Percentiles rank a stretch among this genome's conserved stretches.
Evolutionary conservation across 768 basidiomycete genomes (phyloP).

Genomic region (Amanita fuliginea): DNA sequence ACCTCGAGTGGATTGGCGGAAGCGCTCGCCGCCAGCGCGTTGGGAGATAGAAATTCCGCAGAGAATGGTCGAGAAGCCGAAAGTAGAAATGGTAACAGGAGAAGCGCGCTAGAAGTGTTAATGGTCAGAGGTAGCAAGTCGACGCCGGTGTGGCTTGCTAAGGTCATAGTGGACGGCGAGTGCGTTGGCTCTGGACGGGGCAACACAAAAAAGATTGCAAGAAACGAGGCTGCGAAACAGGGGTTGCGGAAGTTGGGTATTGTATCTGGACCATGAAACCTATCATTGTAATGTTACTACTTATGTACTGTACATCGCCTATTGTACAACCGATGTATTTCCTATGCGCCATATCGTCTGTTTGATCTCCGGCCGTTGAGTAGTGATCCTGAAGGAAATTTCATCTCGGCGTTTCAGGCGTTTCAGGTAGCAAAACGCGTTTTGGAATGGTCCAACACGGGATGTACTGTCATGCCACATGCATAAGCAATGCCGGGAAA

Average conservation of each 20-base stretch:
- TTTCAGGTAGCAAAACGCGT: too few species aligned
- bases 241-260: constrained; percentile 54
- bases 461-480: background rate
- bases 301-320: too few species aligned
- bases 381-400: too few species aligned
- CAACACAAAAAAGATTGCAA: constrained; percentile 67
- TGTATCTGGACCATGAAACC: background rate
- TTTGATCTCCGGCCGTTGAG: too few species aligned
- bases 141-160: constrained; percentile 72
- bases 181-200: constrained; percentile 54
- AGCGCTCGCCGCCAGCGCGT: background rate
- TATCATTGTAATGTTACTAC: too few species aligned
- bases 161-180: constrained; percentile 49
- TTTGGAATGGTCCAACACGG: too few species aligned
- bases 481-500: background rate
- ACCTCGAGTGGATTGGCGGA: constrained; percentile 3
- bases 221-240: constrained; percentile 74
- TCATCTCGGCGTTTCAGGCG: too few species aligned
- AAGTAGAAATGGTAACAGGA: background rate
- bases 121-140: constrained; percentile 37
- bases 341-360: too few species aligned
- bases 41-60: constrained; percentile 6
- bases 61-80: background rate
- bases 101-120: constrained; percentile 8
- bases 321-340: too few species aligned